phyloP scores from a whole-genome alignment of 164 flowering plant species.

The Aristolochia californica region DNA sequence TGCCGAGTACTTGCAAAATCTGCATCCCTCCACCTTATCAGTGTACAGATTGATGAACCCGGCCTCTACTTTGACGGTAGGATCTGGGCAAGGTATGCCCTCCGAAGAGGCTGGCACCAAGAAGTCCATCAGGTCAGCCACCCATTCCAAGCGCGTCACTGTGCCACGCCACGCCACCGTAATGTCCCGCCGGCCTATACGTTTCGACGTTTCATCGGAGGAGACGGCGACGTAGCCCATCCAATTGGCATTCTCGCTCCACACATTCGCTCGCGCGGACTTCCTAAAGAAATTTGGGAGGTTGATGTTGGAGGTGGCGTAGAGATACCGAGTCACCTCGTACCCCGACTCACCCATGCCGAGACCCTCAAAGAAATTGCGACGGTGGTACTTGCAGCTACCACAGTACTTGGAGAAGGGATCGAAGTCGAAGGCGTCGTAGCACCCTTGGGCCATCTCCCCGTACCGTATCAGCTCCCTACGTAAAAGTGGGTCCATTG shows the following conservation, averaged over 20 bases:
- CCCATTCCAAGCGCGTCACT: slow-evolving; percentile 66
- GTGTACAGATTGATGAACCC: slow-evolving; percentile 76
- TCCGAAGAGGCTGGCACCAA: slow-evolving; percentile 28
- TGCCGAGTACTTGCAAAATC: slow-evolving; percentile 50
- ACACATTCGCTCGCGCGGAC: slow-evolving; percentile 40
- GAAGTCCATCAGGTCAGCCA: slow-evolving; percentile 52
- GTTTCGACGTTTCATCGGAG: slow-evolving; percentile 40
- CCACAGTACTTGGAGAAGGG: slow-evolving; percentile 64
- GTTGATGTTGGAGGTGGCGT: slow-evolving; percentile 57
- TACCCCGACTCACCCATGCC: slow-evolving; percentile 38
- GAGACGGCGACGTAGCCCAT: slow-evolving; percentile 82
- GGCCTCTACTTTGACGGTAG: slow-evolving; percentile 48
- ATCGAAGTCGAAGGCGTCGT: slow-evolving; percentile 73
- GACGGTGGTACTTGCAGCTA: slow-evolving; percentile 32
- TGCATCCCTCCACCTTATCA: slow-evolving; percentile 37
- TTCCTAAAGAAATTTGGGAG: slow-evolving; percentile 60
- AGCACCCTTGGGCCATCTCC: slow-evolving; percentile 73
- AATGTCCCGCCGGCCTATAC: slow-evolving; percentile 74
- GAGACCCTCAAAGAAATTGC: slow-evolving; percentile 32
- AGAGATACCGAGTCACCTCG: slow-evolving; percentile 51
- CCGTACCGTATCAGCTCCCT: slow-evolving; percentile 71
- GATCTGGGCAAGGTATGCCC: slow-evolving; percentile 48
- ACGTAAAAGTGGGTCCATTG: slow-evolving; percentile 51
- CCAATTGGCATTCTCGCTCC: slow-evolving; percentile 81
- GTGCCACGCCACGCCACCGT: slow-evolving; percentile 80